These are phyloP conservation scores for Rhizodiscina lignyota DNA, from an alignment of 495 filamentous ascomycete species.

Conservation along the genomic window DNA sequence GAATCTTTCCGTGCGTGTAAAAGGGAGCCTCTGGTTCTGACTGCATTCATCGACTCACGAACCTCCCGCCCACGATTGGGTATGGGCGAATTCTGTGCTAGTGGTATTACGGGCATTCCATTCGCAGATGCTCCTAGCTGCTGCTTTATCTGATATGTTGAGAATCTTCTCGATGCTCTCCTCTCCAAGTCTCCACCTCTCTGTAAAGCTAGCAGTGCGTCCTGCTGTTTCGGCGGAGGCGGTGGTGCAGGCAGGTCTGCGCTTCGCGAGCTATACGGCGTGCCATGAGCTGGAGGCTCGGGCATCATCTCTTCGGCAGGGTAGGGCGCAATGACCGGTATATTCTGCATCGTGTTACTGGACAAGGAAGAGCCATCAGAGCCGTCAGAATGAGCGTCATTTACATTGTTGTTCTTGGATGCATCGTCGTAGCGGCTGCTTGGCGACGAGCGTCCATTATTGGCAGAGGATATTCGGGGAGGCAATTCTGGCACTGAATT, in stretches of 20 bases:
- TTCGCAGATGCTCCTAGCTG: constrained; percentile 69
- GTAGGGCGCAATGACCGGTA: constrained; percentile 49
- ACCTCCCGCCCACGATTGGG: constrained; percentile 81
- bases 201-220: constrained; percentile 81
- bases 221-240: constrained; percentile 60
- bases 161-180: constrained; percentile 82
- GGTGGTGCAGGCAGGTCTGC: constrained; percentile 18
- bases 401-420: constrained; percentile 27
- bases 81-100: constrained; percentile 67
- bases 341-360: constrained; percentile 51
- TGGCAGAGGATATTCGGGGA: constrained; percentile 28
- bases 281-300: constrained; percentile 45
- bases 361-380: constrained; percentile 41
- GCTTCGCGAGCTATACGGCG: constrained; percentile 25
- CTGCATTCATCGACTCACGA: constrained; percentile 82
- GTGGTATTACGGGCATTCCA: constrained; percentile 73
- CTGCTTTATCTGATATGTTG: constrained; percentile 88
- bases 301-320: constrained; percentile 38
- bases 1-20: constrained; percentile 47
- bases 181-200: constrained; percentile 84
- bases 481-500: constrained; percentile 29
- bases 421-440: constrained; percentile 15
- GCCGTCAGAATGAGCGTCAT: constrained; percentile 22
- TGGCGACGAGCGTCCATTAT: constrained; percentile 16
- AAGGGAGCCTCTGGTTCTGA: constrained; percentile 58